phyloP scores from a whole-genome alignment of 2,329 filamentous ascomycete genomes.

The Sporothrix schenckii region DNA sequence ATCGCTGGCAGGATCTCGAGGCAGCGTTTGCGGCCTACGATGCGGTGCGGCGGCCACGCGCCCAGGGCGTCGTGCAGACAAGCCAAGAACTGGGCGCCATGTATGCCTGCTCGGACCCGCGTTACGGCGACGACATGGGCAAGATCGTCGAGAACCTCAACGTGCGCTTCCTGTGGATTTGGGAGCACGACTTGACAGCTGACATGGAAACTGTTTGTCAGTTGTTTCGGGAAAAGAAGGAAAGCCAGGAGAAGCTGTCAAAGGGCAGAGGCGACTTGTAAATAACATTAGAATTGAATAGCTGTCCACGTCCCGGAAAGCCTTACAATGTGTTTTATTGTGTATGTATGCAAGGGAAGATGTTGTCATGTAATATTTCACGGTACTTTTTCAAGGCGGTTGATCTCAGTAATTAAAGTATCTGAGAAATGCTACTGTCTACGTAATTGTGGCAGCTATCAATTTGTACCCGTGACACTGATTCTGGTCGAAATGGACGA shows the following conservation, averaged over 20 bases:
- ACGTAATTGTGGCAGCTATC: too few relatives aligned
- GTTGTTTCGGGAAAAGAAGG: neutral
- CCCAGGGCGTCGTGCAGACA: conserved; percentile 41
- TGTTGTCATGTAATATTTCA: too few relatives aligned
- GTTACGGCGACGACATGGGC: conserved; percentile 40
- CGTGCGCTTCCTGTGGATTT: conserved; percentile 42
- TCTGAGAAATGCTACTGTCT: too few relatives aligned
- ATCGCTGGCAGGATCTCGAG: neutral
- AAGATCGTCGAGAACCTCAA: conserved; percentile 41
- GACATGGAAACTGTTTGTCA: conserved; percentile 34
- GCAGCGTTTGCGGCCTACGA: conserved; percentile 40
- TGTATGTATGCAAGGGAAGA: too few relatives aligned
- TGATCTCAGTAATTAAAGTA: too few relatives aligned
- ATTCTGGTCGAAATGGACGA: too few relatives aligned
- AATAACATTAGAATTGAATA: neutral
- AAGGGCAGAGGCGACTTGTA: neutral
- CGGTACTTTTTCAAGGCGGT: too few relatives aligned
- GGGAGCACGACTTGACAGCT: conserved; percentile 40
- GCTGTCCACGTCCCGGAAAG: too few relatives aligned
- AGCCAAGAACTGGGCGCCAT: conserved; percentile 41
- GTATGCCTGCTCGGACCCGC: conserved; percentile 39
- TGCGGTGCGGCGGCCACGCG: conserved; percentile 40
- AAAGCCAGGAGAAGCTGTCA: neutral
- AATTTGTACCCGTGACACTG: too few relatives aligned
- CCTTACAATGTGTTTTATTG: too few relatives aligned